Evolutionary conservation across 139 green algal species (phyloP), one percentile per base, ranked within the genome.

Genomic region (Coelastrella sp.): DNA sequence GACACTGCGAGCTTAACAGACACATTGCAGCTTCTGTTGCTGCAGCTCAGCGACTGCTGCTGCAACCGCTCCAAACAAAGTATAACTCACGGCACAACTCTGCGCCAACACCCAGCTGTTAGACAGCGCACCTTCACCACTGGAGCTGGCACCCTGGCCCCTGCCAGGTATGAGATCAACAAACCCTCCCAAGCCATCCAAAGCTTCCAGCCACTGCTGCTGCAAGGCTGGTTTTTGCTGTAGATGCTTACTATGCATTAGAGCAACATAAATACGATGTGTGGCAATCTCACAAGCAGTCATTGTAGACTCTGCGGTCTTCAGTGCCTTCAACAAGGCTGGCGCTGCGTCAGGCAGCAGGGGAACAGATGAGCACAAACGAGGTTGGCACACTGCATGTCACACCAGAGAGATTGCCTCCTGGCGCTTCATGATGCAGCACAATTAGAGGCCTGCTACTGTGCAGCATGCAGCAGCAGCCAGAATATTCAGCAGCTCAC

Each of bases 101-200:
- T 49, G 35, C 1, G 35, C 35, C 35, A 49, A 49, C 7, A 1
- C 6, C 63, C 15, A 15, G 63, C 63, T 70, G 63, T 3, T 25
- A 58, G 35, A 49, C 35, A 4, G 63, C 82, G 4, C 20, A 83
- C 70, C 84, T 89, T 35, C 12, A 35, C 72, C 70, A 6, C 70
- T 58, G n/a, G 11, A 56, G 35, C 68, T 89, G 19, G 25, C 17
- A 8, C 15, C 63, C 61, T 87, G 63, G 4, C 82, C 61, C 20
- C 58, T 80, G 68, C 84, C 84, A 24, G 87, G 87, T 17, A 91
- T 70, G 4, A 91, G n/a, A 70, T 91, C 87, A 22, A 91, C 76
- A 86, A 91, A 91, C 58, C 87, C 70, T 59, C 87, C 87, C 63
- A 91, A 56, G 5, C 63, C 79, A 63, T 91, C 87, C 78, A 91